Conservation (phyloP, 176 grass and related monocot genomes). For the Zoysia pacifica region DNA sequence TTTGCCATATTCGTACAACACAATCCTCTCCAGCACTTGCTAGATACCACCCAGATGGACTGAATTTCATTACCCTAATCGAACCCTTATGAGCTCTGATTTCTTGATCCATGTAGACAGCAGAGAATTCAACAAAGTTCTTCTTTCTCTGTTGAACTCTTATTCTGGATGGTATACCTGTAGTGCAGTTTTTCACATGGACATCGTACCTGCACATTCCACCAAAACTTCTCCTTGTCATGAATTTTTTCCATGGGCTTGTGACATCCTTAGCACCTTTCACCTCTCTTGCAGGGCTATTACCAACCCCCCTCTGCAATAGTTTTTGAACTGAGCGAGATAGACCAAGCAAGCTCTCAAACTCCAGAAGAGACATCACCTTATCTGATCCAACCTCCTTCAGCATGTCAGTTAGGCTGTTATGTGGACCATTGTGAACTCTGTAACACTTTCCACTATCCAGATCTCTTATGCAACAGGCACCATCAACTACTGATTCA, state of each 20-base stretch:
- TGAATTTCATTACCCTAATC: constrained; percentile 84
- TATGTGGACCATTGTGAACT: constrained; percentile 34
- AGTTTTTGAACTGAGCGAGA: constrained; percentile 50
- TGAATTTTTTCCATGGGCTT: constrained; percentile 63
- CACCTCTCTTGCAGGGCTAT: neutral
- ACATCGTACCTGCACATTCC: constrained; percentile 52
- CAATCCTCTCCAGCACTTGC: constrained; percentile 91
- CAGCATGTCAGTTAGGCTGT: constrained; percentile 43
- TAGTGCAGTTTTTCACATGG: constrained; percentile 47
- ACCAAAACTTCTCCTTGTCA: constrained; percentile 43
- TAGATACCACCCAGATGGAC: constrained; percentile 78
- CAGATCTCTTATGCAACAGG: constrained; percentile 54
- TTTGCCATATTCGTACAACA: constrained; percentile 72
- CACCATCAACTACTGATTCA: constrained; percentile 14
- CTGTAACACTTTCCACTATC: constrained; percentile 48
- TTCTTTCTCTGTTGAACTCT: constrained; percentile 66
- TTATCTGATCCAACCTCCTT: constrained; percentile 68
- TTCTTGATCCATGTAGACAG: constrained; percentile 80
- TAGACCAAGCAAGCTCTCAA: constrained; percentile 59
- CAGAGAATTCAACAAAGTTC: constrained; percentile 69
- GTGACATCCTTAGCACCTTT: constrained; percentile 36
- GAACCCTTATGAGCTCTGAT: constrained; percentile 84
- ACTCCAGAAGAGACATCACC: constrained; percentile 59
- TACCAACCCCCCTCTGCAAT: constrained; percentile 33
- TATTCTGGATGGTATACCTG: constrained; percentile 43